A percentile compares a stretch with the other conserved stretches of the same genome.
Conservation (phyloP, 2,329 filamentous ascomycete genomes). For the Ceratocystis eucalypticola region DNA sequence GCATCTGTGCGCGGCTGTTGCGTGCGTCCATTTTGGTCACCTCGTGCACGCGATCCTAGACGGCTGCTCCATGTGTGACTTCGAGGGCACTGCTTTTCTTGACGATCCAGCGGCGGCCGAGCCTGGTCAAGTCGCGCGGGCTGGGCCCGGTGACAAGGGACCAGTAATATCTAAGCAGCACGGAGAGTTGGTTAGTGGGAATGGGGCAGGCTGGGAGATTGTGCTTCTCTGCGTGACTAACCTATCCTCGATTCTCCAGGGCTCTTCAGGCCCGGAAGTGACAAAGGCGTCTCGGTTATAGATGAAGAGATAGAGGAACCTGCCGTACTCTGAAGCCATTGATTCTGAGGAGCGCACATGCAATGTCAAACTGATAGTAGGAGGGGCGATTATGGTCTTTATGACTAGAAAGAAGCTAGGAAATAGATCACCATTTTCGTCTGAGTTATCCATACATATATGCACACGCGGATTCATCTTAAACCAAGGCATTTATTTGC, state of each 20-base stretch:
- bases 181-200: not conserved
- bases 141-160: not conserved
- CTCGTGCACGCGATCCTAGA: constrained; percentile 4
- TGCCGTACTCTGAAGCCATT: constrained; percentile 3
- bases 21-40: constrained; percentile 11
- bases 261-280: not conserved
- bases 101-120: constrained; percentile 8
- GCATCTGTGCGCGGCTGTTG: constrained; percentile 4
- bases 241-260: not conserved
- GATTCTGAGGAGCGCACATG: not conserved
- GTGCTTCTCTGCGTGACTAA: not conserved
- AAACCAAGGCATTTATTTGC: not conserved
- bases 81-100: not conserved
- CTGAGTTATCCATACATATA: not conserved
- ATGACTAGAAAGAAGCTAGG: not conserved
- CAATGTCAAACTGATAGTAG: not conserved
- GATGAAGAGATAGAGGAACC: constrained; percentile 8
- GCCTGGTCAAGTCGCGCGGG: not conserved
- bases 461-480: not conserved
- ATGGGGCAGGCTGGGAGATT: too few species aligned
- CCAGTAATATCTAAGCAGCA: constrained; percentile 6
- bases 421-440: not conserved
- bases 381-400: not conserved
- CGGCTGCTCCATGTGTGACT: not conserved
- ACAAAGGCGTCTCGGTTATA: constrained; percentile 5